Conservation (phyloP, 2,329 filamentous ascomycete species). For the Pseudohalonectria lignicola region DNA sequence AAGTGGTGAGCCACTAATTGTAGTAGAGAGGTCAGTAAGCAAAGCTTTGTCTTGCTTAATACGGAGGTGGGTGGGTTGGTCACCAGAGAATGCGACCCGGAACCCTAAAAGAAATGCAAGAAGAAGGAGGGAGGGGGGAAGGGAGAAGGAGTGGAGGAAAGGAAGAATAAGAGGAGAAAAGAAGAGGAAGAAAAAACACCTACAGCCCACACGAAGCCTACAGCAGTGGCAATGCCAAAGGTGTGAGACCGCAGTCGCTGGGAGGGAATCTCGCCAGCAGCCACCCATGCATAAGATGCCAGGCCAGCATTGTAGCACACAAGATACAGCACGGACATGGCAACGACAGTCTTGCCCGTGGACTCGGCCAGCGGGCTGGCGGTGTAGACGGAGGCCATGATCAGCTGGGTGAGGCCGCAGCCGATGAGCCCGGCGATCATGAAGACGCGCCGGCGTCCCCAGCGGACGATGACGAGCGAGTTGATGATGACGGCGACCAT, state of each 20-base stretch:
- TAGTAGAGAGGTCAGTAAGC: no score
- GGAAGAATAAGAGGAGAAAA: no score
- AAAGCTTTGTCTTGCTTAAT: no score
- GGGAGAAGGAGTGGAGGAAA: neutral
- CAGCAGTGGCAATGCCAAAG: slow-evolving; percentile 23
- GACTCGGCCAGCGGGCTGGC: slow-evolving; percentile 17
- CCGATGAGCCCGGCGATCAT: slow-evolving; percentile 31
- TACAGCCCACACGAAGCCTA: slow-evolving; percentile 27
- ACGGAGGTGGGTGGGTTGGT: no score
- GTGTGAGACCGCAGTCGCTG: slow-evolving; percentile 27
- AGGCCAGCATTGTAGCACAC: slow-evolving; percentile 33
- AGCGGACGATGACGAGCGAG: slow-evolving; percentile 32
- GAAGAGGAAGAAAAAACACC: no score
- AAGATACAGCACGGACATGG: slow-evolving; percentile 34
- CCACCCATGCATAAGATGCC: slow-evolving; percentile 25
- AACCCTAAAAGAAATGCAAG: neutral
- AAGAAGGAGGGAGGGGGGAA: neutral
- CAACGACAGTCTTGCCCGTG: slow-evolving; percentile 32
- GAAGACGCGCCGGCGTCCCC: slow-evolving; percentile 35
- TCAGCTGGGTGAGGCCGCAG: slow-evolving; percentile 37
- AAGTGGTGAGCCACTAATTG: slow-evolving; percentile 26
- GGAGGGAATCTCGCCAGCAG: slow-evolving; percentile 26
- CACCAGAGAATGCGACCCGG: no score
- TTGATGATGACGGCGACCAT: slow-evolving; percentile 37
- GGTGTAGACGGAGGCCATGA: slow-evolving; percentile 34